Evolutionary conservation across 139 green algal genomes (phyloP), one percentile per base, ranked within the genome.

Genomic region (Chara braunii): DNA sequence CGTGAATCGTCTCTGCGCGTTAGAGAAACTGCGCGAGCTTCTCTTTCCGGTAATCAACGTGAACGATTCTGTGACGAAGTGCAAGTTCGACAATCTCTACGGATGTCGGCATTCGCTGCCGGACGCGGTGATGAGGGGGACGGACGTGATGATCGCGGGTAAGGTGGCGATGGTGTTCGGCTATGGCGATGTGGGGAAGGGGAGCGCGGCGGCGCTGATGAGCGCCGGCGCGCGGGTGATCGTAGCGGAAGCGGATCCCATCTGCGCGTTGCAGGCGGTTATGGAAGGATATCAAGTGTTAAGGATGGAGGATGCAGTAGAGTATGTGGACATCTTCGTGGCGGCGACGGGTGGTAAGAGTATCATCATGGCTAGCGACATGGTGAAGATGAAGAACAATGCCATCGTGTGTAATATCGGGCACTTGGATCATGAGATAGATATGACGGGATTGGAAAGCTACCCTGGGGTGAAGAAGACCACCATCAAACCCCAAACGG

Each of bases 371-470:
- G 89, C 84, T 48, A 26, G 66, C 5, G 72, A 95, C 84, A 97
- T 98, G 92, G 64, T 83, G 57, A 91, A 94, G 84, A 98, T 98
- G 92, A 98, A 98, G 91, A 94, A 98, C 91, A 98, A 98, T 77
- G 92, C 92, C 62, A 98, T 98, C 60, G 87, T 98, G 4, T 89
- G 92, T 72, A 98, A 98, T 88, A 98, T 98, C 52, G 92, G 92
- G 51, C 92, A 98, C 84, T 98, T 98, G 56, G 92, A 98, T 78
- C 97, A 98, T 77, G 92, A 98, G 85, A 94, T 98, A 63, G 92
- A 98, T 83, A 97, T 98, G 91, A 86, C 88, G 43, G 92, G 92
- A 43, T 60, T 95, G 51, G 77, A 91, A 66, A 69, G 9, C 18
- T 87, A 50, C 68, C 81, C 85, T 37, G 91, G 91, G 63, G 90